Conservation (phyloP, 1,139 yeast species). For the Wickerhamomyces sp. region DNA sequence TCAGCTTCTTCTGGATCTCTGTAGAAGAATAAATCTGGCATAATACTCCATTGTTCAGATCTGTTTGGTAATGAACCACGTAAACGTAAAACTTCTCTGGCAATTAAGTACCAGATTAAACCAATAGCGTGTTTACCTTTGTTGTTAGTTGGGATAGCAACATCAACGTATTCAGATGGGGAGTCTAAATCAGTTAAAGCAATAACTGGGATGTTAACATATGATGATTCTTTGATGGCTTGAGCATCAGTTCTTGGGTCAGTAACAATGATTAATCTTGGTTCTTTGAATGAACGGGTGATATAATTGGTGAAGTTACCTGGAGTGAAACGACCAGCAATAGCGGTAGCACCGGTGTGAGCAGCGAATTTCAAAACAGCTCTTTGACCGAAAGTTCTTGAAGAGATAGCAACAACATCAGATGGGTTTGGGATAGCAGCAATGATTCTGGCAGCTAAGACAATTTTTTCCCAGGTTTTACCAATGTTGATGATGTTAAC, state of each 20-base stretch:
- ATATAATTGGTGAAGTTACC: conserved; percentile 99
- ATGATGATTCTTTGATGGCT: conserved; percentile 99
- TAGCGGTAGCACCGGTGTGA: conserved; percentile 99
- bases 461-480: conserved; percentile 99
- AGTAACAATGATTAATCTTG: conserved; percentile 98
- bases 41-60: conserved; percentile 95
- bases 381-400: conserved; percentile 99
- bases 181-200: conserved; percentile 99
- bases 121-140: conserved; percentile 99
- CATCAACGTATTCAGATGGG: conserved; percentile 98
- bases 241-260: conserved; percentile 99
- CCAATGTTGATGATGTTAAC: conserved; percentile 97
- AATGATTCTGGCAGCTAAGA: conserved; percentile 98
- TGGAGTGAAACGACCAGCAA: conserved; percentile 99
- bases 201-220: conserved; percentile 99
- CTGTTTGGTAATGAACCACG: conserved; percentile 98
- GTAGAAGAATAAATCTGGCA: conserved; percentile 99
- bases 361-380: conserved; percentile 99
- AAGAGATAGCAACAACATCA: conserved; percentile 97
- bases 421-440: conserved; percentile 99
- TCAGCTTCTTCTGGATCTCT: conserved; percentile 99
- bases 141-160: conserved; percentile 99
- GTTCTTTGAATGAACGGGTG: conserved; percentile 99
- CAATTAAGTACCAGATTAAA: conserved; percentile 98
- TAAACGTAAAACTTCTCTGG: conserved; percentile 99